Percentiles rank a stretch among this genome's conserved stretches.
phyloP scores from a whole-genome alignment of 164 flowering plant species.

The Stephania cephalantha region DNA sequence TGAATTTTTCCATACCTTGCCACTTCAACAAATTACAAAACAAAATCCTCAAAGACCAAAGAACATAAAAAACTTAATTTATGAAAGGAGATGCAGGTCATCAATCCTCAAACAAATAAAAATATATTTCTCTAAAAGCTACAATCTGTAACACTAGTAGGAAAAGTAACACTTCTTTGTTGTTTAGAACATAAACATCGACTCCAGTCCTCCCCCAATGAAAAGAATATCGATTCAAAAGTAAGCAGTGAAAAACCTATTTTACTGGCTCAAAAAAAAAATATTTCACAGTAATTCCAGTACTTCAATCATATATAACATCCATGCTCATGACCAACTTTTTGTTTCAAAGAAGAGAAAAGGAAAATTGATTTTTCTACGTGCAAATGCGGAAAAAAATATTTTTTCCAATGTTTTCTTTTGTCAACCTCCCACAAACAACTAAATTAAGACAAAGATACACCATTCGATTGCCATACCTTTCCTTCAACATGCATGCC shows the following conservation, averaged over 20 bases:
- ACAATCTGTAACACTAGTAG: background rate
- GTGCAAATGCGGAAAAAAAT: background rate
- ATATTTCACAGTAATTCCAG: background rate
- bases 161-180: background rate
- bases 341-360: background rate
- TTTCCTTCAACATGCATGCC: constrained; percentile 98
- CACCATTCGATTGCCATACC: constrained; percentile 32
- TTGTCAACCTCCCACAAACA: too few relatives aligned
- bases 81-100: background rate
- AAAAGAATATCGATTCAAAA: background rate
- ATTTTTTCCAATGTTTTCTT: too few relatives aligned
- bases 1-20: background rate
- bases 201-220: background rate
- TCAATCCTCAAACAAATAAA: too few relatives aligned
- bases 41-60: background rate
- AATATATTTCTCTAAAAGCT: background rate
- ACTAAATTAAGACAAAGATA: background rate
- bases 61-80: background rate
- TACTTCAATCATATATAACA: background rate
- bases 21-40: background rate
- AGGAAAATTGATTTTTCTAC: background rate
- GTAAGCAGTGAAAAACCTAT: background rate
- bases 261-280: background rate
- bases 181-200: background rate
- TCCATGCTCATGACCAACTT: background rate